Conservation (phyloP, 2,329 filamentous ascomycete genomes). For the Fusarium algeriense region DNA sequence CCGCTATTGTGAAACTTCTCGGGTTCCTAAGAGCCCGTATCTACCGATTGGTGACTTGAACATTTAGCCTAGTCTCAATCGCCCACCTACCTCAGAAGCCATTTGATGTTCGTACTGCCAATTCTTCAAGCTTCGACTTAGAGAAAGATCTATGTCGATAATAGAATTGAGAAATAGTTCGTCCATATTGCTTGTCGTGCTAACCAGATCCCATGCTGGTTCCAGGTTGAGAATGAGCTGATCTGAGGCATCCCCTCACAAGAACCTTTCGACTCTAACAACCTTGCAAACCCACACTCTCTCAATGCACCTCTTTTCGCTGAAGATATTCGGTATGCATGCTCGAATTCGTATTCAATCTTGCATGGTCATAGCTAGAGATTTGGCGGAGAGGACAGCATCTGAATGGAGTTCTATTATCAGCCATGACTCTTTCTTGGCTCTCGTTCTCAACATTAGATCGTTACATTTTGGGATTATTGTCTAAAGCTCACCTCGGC, state of each 20-base stretch:
- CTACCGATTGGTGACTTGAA: background rate
- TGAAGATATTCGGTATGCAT: background rate
- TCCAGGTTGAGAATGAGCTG: constrained; percentile 3
- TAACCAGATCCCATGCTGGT: background rate
- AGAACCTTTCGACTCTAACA: constrained; percentile 14
- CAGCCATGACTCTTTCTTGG: background rate
- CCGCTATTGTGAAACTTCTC: background rate
- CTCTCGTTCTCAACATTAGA: background rate
- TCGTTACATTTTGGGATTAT: background rate
- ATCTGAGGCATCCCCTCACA: background rate
- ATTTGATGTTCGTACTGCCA: background rate
- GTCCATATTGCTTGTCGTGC: background rate
- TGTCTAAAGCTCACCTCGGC: background rate
- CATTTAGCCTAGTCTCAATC: background rate
- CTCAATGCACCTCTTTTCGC: background rate
- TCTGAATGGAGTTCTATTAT: background rate
- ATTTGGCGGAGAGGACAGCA: background rate
- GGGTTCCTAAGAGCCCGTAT: background rate
- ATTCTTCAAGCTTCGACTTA: background rate
- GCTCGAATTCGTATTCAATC: constrained; percentile 27
- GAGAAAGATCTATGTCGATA: background rate
- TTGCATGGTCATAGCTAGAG: background rate
- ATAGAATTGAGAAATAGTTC: background rate
- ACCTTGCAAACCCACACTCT: background rate
- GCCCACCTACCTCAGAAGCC: background rate